These are phyloP conservation scores for Candida glucosophila DNA, from an alignment of 1,139 yeast genomes.

Conservation along the genomic window DNA sequence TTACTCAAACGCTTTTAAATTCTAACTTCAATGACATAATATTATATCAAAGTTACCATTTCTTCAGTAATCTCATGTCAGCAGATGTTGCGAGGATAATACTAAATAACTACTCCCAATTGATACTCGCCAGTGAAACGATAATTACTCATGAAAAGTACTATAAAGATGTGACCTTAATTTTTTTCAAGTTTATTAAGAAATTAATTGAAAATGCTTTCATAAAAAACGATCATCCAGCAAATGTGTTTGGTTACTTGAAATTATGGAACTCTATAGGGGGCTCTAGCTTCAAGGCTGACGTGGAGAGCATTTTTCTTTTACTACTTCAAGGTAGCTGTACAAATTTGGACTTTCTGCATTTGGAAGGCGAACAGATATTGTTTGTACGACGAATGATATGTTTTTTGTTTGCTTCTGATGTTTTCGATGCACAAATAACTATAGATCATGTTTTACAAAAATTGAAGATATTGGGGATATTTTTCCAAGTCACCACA, in stretches of 20 bases:
- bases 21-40: slow-evolving; percentile 24
- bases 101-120: slow-evolving; percentile 2
- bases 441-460: slow-evolving; percentile 12
- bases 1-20: slow-evolving; percentile 15
- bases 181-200: slow-evolving; percentile 21
- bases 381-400: slow-evolving; percentile 3
- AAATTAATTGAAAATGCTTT: slow-evolving; percentile 16
- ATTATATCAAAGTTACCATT: slow-evolving; percentile 31
- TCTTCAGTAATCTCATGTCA: slow-evolving; percentile 23
- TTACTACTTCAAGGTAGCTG: slow-evolving; percentile 10
- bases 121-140: slow-evolving; percentile 18
- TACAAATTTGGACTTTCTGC: slow-evolving; percentile 1
- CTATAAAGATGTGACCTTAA: slow-evolving; percentile 24
- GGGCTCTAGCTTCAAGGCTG: slow-evolving; percentile 4
- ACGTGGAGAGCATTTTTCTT: slow-evolving; percentile 8
- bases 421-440: slow-evolving; percentile 1
- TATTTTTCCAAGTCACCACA: slow-evolving; percentile 8
- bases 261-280: slow-evolving; percentile 13
- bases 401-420: slow-evolving; percentile 3
- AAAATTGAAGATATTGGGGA: slow-evolving; percentile 24
- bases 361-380: neutral
- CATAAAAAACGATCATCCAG: slow-evolving; percentile 2
- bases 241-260: slow-evolving; percentile 6
- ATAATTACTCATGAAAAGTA: slow-evolving; percentile 28
- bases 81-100: slow-evolving; percentile 6